phyloP scores from a whole-genome alignment of 2,329 filamentous ascomycete genomes.

The Hirsutella thompsonii region DNA sequence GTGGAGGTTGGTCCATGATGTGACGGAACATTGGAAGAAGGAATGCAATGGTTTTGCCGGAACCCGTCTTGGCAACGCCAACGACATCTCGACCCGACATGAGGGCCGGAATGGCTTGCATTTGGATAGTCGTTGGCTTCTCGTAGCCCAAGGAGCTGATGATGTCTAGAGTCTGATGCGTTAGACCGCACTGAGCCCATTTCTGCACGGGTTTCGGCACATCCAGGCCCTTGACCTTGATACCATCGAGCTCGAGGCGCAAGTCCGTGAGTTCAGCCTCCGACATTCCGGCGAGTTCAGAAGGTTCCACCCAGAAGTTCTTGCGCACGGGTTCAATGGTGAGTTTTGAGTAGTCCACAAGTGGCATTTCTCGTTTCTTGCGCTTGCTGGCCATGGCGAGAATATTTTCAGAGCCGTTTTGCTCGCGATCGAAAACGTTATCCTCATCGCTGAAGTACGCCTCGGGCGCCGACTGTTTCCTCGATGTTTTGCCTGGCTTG shows the following conservation, averaged over 20 bases:
- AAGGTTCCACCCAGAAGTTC: slow-evolving; percentile 87
- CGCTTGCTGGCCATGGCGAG: slow-evolving; percentile 47
- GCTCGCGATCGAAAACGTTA: slow-evolving; percentile 37
- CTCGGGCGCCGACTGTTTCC: slow-evolving; percentile 56
- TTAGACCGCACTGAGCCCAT: slow-evolving; percentile 90
- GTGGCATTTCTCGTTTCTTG: slow-evolving; percentile 94
- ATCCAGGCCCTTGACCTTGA: slow-evolving; percentile 81
- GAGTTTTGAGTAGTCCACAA: slow-evolving; percentile 74
- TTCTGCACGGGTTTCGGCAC: slow-evolving; percentile 90
- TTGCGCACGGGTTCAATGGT: slow-evolving; percentile 80
- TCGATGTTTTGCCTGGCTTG: slow-evolving; percentile 22
- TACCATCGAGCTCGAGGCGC: slow-evolving; percentile 81
- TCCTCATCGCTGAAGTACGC: slow-evolving; percentile 86
- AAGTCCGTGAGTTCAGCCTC: slow-evolving; percentile 74
- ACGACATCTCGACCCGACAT: slow-evolving; percentile 96
- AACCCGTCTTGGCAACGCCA: slow-evolving; percentile 93
- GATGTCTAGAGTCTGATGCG: slow-evolving; percentile 75
- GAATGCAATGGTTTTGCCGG: slow-evolving; percentile 94
- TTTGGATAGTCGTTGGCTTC: slow-evolving; percentile 84
- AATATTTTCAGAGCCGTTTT: slow-evolving; percentile 31
- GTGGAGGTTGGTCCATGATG: slow-evolving; percentile 80
- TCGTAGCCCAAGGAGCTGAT: slow-evolving; percentile 73
- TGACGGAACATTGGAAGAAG: slow-evolving; percentile 94
- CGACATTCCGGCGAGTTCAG: slow-evolving; percentile 69
- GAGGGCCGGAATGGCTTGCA: slow-evolving; percentile 85